These are phyloP conservation scores for Microbotryum intermedium DNA, from an alignment of 1,284 basidiomycete genomes.

Conservation along the genomic window DNA sequence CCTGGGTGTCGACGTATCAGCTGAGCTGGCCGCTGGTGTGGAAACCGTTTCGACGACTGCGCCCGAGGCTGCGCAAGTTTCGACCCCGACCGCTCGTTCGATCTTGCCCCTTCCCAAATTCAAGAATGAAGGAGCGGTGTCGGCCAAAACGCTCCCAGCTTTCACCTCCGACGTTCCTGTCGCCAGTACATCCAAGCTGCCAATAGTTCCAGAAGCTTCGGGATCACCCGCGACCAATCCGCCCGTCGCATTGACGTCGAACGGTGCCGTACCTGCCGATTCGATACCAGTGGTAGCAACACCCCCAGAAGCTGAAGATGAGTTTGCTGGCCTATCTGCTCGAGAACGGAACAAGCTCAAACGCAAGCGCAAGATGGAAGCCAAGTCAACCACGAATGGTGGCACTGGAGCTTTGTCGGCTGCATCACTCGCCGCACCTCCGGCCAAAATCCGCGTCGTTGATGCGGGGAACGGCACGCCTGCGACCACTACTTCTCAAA, in stretches of 20 bases:
- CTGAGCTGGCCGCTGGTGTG: slow-evolving; percentile 33
- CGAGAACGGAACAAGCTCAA: slow-evolving; percentile 84
- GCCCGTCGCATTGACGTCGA: not conserved
- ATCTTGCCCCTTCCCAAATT: slow-evolving; percentile 4
- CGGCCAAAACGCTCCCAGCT: no score
- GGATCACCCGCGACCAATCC: not conserved
- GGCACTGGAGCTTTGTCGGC: slow-evolving; percentile 41
- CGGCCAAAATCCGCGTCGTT: slow-evolving; percentile 23
- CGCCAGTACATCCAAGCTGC: no score
- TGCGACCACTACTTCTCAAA: not conserved
- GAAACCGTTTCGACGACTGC: not conserved
- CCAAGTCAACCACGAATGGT: slow-evolving; percentile 37
- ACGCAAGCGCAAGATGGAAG: slow-evolving; percentile 81
- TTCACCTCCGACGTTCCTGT: no score
- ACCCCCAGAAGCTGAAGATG: slow-evolving; percentile 8
- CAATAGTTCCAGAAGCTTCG: not conserved
- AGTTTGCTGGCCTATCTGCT: slow-evolving; percentile 45
- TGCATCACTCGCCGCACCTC: slow-evolving; percentile 19
- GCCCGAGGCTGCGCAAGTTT: not conserved
- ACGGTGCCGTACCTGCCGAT: not conserved
- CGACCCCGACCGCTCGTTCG: not conserved
- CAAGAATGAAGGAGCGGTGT: not conserved
- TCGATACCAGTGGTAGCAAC: not conserved
- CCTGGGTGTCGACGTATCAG: slow-evolving; percentile 40
- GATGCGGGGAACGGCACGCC: slow-evolving; percentile 8